phyloP scores from a whole-genome alignment of 116 monocot species.

The Zostera marina region DNA sequence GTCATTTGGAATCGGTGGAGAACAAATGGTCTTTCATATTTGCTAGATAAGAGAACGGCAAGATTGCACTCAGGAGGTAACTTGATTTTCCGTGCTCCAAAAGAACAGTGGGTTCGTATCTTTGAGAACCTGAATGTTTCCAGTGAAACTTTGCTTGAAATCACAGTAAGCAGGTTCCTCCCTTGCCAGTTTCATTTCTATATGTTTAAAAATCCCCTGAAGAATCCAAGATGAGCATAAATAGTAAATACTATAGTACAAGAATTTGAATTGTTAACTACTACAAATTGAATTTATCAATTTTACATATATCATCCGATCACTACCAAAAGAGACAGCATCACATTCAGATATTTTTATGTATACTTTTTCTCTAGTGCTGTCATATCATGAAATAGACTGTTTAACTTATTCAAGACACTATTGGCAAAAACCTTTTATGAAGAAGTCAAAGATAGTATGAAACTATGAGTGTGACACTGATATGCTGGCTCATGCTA shows the following conservation, averaged over 20 bases:
- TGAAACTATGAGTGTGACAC: no score
- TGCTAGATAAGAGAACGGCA: constrained; percentile 59
- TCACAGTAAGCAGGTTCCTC: constrained; percentile 27
- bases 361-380: no score
- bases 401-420: no score
- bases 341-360: no score
- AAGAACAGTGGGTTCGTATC: constrained; percentile 49
- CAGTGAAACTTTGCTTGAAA: constrained; percentile 30
- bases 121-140: constrained; percentile 38
- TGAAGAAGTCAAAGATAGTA: no score
- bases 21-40: constrained; percentile 41
- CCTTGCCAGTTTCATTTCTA: background rate
- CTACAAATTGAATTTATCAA: no score
- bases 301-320: no score
- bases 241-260: background rate
- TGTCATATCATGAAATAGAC: no score
- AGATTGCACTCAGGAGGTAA: constrained; percentile 51
- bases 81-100: constrained; percentile 58
- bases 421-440: no score
- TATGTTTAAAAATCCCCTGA: background rate
- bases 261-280: no score
- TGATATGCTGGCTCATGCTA: no score
- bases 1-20: constrained; percentile 44
- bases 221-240: background rate
- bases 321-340: no score